Evolutionary conservation across 768 basidiomycete genomes (phyloP), one percentile per base, ranked within the genome.

Genomic region (Agrocybe pediades): DNA sequence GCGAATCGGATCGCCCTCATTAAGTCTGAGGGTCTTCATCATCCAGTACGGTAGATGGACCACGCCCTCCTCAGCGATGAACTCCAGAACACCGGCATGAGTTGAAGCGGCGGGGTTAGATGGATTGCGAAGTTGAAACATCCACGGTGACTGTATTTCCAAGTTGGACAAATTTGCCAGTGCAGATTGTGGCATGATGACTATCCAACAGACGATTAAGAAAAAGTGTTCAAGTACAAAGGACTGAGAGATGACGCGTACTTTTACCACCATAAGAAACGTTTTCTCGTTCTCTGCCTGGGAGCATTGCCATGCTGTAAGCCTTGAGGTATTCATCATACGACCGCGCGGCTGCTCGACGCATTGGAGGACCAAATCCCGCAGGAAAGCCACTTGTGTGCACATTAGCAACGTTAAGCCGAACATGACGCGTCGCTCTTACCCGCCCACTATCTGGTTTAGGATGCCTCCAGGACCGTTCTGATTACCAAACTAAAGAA

Each of bases 11-110:
- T 98, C 97, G 11, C 97, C 97, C 71, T 99, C 97, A 51, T 87
- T 87, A 23, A 99, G 73, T 23, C 92, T 84, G 17, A 99, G 76
- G 4, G 93, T 95, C 75, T 90, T 95, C 96, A 99, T 99, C 92
- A 99, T 96, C 97, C 97, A 99, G 62, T 94, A 90, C 0, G 97
- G 97, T 15, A 99, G 78, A 75, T 98, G 90, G 2, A 95, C 95
- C 13, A 90, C 80, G 11, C 97, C 97, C 70, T 98, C 96, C 52
- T 97, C 89, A 2, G 97, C 96, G 59, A 98, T 98, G 72, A 99
- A 99, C 67, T 99, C 97, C 24, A 99, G 83, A 23, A 99, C 97
- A 77, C 97, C 97, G 1, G 91, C 92, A 67, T 99, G 93, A 1
- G 97, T 98, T 19, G 83, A 95, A 49, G 83, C 90, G 27, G 85